Conservation (phyloP, 306 rosid species). For the Fagus sylvatica region DNA sequence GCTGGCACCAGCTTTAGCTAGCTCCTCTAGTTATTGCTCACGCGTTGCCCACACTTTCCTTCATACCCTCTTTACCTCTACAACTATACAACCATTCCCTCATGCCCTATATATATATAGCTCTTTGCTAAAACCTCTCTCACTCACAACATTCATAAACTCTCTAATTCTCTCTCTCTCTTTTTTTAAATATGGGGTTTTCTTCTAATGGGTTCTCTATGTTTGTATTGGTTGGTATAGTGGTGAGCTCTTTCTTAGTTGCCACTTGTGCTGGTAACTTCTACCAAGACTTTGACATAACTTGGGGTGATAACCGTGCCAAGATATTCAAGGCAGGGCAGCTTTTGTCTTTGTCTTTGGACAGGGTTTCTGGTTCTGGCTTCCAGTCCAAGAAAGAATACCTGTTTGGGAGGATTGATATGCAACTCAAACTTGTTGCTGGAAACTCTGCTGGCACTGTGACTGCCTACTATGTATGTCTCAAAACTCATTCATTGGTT, state of each 20-base stretch:
- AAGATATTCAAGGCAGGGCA: slow-evolving; percentile 65
- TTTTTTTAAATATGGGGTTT: slow-evolving; percentile 37
- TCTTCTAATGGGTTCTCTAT: slow-evolving; percentile 1
- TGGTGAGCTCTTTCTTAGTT: slow-evolving; percentile 34
- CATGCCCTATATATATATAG: slow-evolving; percentile 26
- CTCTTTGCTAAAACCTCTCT: slow-evolving; percentile 29
- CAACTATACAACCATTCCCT: neutral
- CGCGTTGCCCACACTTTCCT: slow-evolving; percentile 46
- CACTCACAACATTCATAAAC: slow-evolving; percentile 19
- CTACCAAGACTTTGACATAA: slow-evolving; percentile 64
- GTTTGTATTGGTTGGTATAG: slow-evolving; percentile 27
- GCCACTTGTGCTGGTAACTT: slow-evolving; percentile 49
- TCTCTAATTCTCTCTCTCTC: neutral
- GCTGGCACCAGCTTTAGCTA: slow-evolving; percentile 66
- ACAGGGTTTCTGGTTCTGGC: slow-evolving; percentile 80
- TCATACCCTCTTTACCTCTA: slow-evolving; percentile 21
- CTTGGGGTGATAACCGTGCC: slow-evolving; percentile 74
- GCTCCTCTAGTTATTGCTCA: slow-evolving; percentile 45
- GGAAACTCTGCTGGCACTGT: slow-evolving; percentile 92
- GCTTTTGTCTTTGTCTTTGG: slow-evolving; percentile 73
- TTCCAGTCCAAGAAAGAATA: slow-evolving; percentile 70
- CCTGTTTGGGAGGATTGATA: slow-evolving; percentile 71
- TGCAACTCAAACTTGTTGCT: slow-evolving; percentile 92
- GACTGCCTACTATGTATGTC: slow-evolving; percentile 75
- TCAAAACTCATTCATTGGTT: neutral